Base-by-base conservation (phyloP, 2,329 filamentous ascomycete genomes). In the Phialophora expanda region DNA sequence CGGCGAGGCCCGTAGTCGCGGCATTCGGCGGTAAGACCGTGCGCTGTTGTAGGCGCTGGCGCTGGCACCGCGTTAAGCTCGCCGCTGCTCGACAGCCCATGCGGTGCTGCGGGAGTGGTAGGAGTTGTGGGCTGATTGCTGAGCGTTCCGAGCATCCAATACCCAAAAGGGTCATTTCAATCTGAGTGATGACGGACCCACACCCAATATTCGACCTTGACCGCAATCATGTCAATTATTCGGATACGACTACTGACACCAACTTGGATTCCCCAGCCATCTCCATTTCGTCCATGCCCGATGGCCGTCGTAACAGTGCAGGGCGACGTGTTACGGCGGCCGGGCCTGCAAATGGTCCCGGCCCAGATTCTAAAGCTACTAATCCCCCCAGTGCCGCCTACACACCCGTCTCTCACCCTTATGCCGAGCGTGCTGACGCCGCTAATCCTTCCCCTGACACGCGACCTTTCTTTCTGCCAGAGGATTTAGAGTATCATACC, bases 121-220 rank as follows among this genome's bases (percentile, higher is more conserved):
- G 55, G 51, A 59, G 44, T 46, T 58, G 61, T 58, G 53, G 44
- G 57, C 56, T 56, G 64, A 50, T 60, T 64, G n/a, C 53, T 56
- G 58, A 50, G 28, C 32, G 26, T 44, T 12, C 41, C 54, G 66
- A 62, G 56, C 48, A 20, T 28, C 44, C 44, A 26, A 30, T 53
- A 41, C 58, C 59, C 64, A 24, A 60, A 61, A 44, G 30, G 22
- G 30, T 41, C 56, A 61, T 53, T 53, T 62, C 66, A 46, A n/a
- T 70, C 61, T 56, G 67, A 66, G 69, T 65, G 62, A 70, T 69
- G 70, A 66, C 65, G 66, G 67, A 64, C 67, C 67, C 67, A 69
- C 70, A 64, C 22, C 38, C 62, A 56, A 65, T 38, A 4, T 61
- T 66, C 56, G 62, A 60, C 24, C 65, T 68, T 59, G 62, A 67